Evolutionary conservation across 2,329 filamentous ascomycete genomes (phyloP), one percentile per base, ranked within the genome.

Genomic region (Aureobasidium sp.): DNA sequence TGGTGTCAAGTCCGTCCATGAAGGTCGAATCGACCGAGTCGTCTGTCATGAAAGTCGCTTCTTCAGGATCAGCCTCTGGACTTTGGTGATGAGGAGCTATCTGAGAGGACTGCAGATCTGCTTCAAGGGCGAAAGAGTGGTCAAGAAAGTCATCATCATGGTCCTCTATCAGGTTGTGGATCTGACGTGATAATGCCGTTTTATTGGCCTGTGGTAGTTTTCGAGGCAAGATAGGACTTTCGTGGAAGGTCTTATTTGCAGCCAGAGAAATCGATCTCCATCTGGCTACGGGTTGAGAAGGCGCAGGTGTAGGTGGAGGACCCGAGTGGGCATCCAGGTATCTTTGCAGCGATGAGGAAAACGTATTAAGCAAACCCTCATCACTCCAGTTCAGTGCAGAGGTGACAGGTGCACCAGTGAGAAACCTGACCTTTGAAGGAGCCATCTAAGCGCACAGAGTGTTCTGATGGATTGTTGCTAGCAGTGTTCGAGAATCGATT

Each of bases 121-220:
- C 81, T 70, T 95, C 85, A 15, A 87, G 76, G 1, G 85, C 83
- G 53, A 95, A 81, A 0, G 90, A 94, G 68, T 93, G 85, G 66
- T 94, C 84, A 68, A 90, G 89, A 72, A 94, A 95, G 62, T 86
- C 81, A 3, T 83, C 71, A 9, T 83, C 71, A 9, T 77, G 77
- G 52, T 75, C 73, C 15, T 64, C 64, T 20, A 22, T 20, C 12
- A 55, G 36, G 5, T 27, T 51, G 27, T 17, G 27, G 27, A 47
- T 20, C 5, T 48, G 45, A 5, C 17, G 45, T 15, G 31, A 20
- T 9, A 31, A 37, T 34, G n/a, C 17, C 2, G 20, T 41, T 8
- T 8, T 34, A 14, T 25, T 39, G 5, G 22, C 12, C 1, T n/a
- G 42, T 45, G 39, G 37, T 11, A 20, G 8, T 4, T 25, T 36